Evolutionary conservation across 2,329 filamentous ascomycete genomes (phyloP).

Genomic region (Niveomyces coronatus): DNA sequence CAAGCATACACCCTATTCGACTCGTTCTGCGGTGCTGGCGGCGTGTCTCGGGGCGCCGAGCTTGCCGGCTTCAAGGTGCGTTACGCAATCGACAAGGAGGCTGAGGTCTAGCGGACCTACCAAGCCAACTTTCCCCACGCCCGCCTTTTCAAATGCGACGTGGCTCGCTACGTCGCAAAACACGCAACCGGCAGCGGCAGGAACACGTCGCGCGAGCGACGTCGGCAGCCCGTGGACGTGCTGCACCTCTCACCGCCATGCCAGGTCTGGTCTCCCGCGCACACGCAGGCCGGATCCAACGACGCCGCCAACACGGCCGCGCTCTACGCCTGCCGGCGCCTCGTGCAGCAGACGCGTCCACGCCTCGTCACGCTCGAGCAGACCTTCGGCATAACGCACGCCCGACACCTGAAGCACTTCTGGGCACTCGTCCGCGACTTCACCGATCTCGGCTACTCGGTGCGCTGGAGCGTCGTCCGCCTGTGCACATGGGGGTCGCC

Average conservation of each 20-base stretch:
- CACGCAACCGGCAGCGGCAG: too few relatives aligned
- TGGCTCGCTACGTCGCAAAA: slow-evolving; percentile 38
- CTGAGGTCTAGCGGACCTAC: slow-evolving; percentile 47
- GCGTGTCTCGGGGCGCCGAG: slow-evolving; percentile 54
- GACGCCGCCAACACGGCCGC: slow-evolving; percentile 61
- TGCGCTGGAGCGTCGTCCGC: slow-evolving; percentile 55
- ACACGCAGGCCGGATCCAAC: slow-evolving; percentile 56
- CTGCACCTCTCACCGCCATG: slow-evolving; percentile 71
- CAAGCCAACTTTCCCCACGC: slow-evolving; percentile 44
- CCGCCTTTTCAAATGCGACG: slow-evolving; percentile 35
- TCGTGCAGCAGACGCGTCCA: slow-evolving; percentile 50
- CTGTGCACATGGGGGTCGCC: slow-evolving; percentile 41
- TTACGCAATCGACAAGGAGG: slow-evolving; percentile 55
- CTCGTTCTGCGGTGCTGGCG: slow-evolving; percentile 63
- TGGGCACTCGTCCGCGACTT: slow-evolving; percentile 52
- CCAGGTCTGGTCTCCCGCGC: slow-evolving; percentile 62
- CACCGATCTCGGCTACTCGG: slow-evolving; percentile 54
- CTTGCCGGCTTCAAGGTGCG: slow-evolving; percentile 45
- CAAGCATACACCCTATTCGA: slow-evolving; percentile 60
- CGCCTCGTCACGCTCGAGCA: slow-evolving; percentile 70
- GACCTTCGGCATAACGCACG: slow-evolving; percentile 55
- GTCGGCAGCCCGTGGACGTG: slow-evolving; percentile 49
- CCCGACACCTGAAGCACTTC: slow-evolving; percentile 45
- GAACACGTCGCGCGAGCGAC: too few relatives aligned
- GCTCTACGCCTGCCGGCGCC: slow-evolving; percentile 39